These are phyloP conservation scores for Hypoxylon cercidicola DNA, from an alignment of 495 filamentous ascomycete genomes.

Conservation along the genomic window DNA sequence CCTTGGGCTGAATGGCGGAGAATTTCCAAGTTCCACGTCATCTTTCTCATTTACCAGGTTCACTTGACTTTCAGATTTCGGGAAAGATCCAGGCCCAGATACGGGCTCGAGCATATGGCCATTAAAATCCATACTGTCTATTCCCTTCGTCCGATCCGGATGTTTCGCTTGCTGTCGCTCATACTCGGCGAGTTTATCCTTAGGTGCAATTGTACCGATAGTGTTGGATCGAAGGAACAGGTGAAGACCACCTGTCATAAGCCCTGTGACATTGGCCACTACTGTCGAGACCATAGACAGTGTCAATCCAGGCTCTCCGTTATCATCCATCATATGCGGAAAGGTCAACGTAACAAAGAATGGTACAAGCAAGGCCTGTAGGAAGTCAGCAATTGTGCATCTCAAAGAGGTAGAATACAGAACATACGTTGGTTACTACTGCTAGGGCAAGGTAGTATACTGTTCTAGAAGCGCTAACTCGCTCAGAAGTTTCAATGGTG, in stretches of 20 bases:
- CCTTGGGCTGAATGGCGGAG: conserved; percentile 22
- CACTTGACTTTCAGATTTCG: conserved; percentile 49
- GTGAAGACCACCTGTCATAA: conserved; percentile 60
- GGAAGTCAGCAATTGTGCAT: conserved; percentile 28
- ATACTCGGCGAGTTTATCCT: conserved; percentile 54
- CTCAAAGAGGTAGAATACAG: not conserved
- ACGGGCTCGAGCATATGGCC: conserved; percentile 48
- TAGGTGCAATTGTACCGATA: conserved; percentile 52
- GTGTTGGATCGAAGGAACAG: conserved; percentile 60
- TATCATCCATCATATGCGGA: conserved; percentile 35
- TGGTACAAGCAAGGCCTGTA: conserved; percentile 54
- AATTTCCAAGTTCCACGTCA: conserved; percentile 37
- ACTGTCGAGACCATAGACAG: conserved; percentile 59
- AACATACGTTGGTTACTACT: conserved; percentile 54
- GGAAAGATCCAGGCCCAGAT: conserved; percentile 36
- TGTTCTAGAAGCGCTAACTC: conserved; percentile 57
- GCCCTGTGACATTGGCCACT: conserved; percentile 59
- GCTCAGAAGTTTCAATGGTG: conserved; percentile 53
- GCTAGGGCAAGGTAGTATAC: conserved; percentile 57
- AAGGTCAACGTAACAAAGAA: conserved; percentile 56
- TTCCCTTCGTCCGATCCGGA: conserved; percentile 39
- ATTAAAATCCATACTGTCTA: conserved; percentile 43
- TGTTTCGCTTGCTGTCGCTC: conserved; percentile 51
- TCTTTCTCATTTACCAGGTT: conserved; percentile 39
- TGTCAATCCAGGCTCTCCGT: conserved; percentile 40